A percentile compares a stretch with the other conserved stretches of the same genome.
These are phyloP conservation scores for Coniosporium tulheliwenetii DNA, from an alignment of 2,329 filamentous ascomycete species.

Conservation along the genomic window DNA sequence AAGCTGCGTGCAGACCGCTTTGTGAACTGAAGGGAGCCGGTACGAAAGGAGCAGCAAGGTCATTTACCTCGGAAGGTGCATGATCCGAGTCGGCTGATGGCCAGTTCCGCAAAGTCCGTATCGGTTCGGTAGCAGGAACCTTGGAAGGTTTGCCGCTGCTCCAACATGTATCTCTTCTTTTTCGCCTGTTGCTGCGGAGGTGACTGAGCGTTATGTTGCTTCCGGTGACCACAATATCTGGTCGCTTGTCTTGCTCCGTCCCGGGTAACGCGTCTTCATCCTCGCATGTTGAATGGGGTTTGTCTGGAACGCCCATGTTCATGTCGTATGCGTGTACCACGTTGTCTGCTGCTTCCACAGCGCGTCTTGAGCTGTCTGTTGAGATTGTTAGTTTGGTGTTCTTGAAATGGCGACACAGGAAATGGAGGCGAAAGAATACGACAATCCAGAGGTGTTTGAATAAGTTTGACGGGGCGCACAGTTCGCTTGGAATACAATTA, in stretches of 20 bases:
- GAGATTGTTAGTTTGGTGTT: constrained; percentile 1
- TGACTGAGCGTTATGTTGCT: constrained; percentile 19
- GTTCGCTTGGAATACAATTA: constrained; percentile 1
- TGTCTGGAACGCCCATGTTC: constrained; percentile 59
- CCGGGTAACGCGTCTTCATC: constrained; percentile 6
- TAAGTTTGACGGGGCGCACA: background rate
- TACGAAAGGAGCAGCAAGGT: no score
- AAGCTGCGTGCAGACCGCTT: no score
- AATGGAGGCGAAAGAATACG: background rate
- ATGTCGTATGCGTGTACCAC: constrained; percentile 62
- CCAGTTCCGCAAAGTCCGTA: no score
- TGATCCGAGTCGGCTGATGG: no score
- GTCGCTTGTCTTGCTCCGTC: constrained; percentile 17
- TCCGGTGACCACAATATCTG: constrained; percentile 26
- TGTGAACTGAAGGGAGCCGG: no score
- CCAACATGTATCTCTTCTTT: no score
- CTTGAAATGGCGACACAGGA: constrained; percentile 1
- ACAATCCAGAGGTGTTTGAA: background rate
- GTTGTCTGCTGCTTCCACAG: constrained; percentile 60
- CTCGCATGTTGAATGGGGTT: constrained; percentile 30
- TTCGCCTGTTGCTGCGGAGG: no score
- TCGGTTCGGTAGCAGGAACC: no score
- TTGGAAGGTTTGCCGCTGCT: no score
- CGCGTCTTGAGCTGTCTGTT: constrained; percentile 51
- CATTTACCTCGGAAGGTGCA: no score